Percentiles rank a stretch among this genome's conserved stretches.
Evolutionary conservation across 345 rosid genomes (phyloP).

Genomic region (Kernera saxatilis): DNA sequence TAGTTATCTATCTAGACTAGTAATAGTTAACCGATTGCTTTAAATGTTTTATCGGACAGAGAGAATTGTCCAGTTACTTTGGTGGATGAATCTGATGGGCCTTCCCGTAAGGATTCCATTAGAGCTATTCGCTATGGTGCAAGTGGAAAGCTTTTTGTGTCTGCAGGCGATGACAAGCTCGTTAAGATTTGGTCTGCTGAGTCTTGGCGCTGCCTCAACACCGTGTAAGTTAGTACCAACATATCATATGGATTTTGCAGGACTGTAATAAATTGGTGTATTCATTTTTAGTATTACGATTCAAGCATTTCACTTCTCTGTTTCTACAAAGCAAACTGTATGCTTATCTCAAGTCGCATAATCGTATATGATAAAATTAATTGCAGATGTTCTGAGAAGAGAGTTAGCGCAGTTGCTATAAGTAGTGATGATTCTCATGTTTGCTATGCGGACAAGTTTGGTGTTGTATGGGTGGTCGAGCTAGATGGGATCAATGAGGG

Average conservation of each 20-base stretch:
- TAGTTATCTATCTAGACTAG: background rate
- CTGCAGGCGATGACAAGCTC: slow-evolving; percentile 90
- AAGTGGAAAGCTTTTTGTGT: slow-evolving; percentile 66
- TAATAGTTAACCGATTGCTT: background rate
- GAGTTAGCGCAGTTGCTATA: slow-evolving; percentile 79
- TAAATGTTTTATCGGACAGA: slow-evolving; percentile 32
- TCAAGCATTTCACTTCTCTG: background rate
- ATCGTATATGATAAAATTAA: background rate
- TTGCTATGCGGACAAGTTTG: slow-evolving; percentile 93
- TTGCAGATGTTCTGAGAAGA: slow-evolving; percentile 77
- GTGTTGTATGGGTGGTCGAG: slow-evolving; percentile 87
- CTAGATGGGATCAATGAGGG: slow-evolving; percentile 41
- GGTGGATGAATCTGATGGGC: slow-evolving; percentile 55
- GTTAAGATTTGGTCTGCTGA: slow-evolving; percentile 85
- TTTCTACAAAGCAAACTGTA: background rate
- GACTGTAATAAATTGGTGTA: background rate
- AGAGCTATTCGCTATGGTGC: slow-evolving; percentile 72
- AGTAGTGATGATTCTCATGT: slow-evolving; percentile 57
- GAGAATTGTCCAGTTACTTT: slow-evolving; percentile 42
- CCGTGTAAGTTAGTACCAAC: slow-evolving; percentile 48
- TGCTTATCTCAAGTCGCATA: background rate
- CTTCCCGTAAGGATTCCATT: slow-evolving; percentile 64
- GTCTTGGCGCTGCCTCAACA: slow-evolving; percentile 65
- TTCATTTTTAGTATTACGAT: too few species aligned
- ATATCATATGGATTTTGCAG: background rate